Base-by-base conservation (phyloP, 495 filamentous ascomycete genomes). In the Niebla homalea region DNA sequence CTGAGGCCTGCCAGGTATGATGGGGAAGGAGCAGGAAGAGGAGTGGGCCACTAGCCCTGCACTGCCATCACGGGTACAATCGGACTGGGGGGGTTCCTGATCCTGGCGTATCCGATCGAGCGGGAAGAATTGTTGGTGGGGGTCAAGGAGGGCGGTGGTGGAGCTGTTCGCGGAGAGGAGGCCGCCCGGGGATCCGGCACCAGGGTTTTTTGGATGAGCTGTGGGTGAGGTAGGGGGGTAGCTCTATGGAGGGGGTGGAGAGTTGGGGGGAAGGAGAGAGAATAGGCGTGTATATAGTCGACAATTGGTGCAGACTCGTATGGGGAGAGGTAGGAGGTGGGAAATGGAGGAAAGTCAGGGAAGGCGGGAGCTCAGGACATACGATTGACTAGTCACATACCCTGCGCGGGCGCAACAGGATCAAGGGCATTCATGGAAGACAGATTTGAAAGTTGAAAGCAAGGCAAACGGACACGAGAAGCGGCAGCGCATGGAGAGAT, bases 1-100 rank as follows among this genome's bases (percentile, higher is more conserved):
- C 70, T 93, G 25, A 72, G 71, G 15, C 62, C 63, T 22, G 37
- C 29, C n/a, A 57, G 44, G 43, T 12, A 43, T 18, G 25, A 46
- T 23, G 8, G 21, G 18, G 18, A 8, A 43, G 5, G 25, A 26
- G 68, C 11, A 67, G 60, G 56, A 63, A 63, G 12, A 62, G 68
- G 0, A 57, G 68, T 22, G 64, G 60, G 8, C 66, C 74, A 14
- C 73, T 96, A 42, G 90, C 84, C 12, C 87, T 94, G 1, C 90
- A 97, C 61, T 96, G 90, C 59, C 90, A 97, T 58, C 96, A 97
- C 55, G 90, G 89, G 0, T 94, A 87, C 68, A 94, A 94, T 60
- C 77, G 88, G 32, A 94, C 88, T 0, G 89, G 90, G 1, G 0
- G 89, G 90, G 1, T 94, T 89, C 61, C 81, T 95, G 59, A 80